Evolutionary conservation across 345 rosid species (phyloP), one percentile per base, ranked within the genome.

Genomic region (Turritis glabra): DNA sequence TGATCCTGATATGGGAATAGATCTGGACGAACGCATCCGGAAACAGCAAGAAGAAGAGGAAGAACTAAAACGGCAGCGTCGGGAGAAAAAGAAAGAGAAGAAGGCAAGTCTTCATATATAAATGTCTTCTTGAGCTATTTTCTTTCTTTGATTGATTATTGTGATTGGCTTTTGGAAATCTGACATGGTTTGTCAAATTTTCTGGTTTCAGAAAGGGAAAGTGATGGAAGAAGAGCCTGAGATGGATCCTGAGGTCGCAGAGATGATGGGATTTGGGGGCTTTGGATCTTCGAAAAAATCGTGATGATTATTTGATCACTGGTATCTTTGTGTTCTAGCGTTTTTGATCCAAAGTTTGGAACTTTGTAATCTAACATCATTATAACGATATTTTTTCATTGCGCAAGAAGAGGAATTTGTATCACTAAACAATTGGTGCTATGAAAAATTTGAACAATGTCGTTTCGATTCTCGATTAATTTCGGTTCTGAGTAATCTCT

Each of bases 211-310:
- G 99, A 92, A 85, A 82, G 99, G 90, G 84, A 91, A 92, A 77
- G 85, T 85, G 25, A 80, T 79, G 7, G 97, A 89, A 41, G 96
- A 90, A 72, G 99, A 89, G 77, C 83, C 85, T 9, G 97, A 95
- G 65, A 80, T 85, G 33, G 97, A 92, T 82, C 93, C 99, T 0
- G 99, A 95, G 44, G 89, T 94, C 75, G 98, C 98, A 47, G 93
- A 93, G 61, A 72, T 90, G 90, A 91, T 94, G 98, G 98, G 98
- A 62, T 94, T 94, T 23, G 97, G 97, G 2, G 96, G 98, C 52
- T 94, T 94, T 72, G 82, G 96, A 41, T 86, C 97, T 27, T 88
- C 96, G 2, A 90, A 94, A 77, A 87, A 89, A 29, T 67, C 77
- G 63, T 91, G 81, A 84, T 5, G 46, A 25, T 12, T 41, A 10